Conservation (phyloP, 768 basidiomycete species). For the Russula lepida region DNA sequence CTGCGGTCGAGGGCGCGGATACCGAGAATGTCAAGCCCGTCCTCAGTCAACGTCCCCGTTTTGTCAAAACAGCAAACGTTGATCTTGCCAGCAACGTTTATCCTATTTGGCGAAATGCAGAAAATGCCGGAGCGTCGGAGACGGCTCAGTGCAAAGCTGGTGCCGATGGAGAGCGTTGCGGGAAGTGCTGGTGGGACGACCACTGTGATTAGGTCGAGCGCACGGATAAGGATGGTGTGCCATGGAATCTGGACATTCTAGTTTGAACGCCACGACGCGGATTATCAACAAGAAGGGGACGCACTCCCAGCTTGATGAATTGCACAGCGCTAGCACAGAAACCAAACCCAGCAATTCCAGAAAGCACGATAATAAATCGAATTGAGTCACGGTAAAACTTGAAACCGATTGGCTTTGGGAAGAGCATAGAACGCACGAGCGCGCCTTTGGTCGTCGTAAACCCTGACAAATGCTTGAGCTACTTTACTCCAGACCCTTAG, state of each 20-base stretch:
- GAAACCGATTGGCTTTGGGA: conserved; percentile 97
- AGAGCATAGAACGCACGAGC: conserved; percentile 92
- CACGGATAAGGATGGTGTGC: conserved; percentile 86
- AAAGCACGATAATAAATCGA: conserved; percentile 84
- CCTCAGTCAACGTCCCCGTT: conserved; percentile 96
- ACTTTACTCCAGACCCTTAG: neutral
- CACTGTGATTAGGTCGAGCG: conserved; percentile 91
- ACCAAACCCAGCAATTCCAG: conserved; percentile 83
- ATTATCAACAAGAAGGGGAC: conserved; percentile 23
- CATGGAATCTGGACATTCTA: conserved; percentile 56
- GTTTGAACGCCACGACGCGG: conserved; percentile 10
- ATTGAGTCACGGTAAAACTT: conserved; percentile 95
- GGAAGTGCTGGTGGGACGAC: conserved; percentile 97
- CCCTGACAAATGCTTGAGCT: conserved; percentile 35
- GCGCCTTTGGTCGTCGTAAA: conserved; percentile 98
- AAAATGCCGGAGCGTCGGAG: conserved; percentile 83
- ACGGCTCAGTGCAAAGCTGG: conserved; percentile 86
- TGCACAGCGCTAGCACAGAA: conserved; percentile 89
- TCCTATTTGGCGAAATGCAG: conserved; percentile 92
- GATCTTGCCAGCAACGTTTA: conserved; percentile 93
- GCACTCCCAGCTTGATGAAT: conserved; percentile 82
- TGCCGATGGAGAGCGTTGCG: conserved; percentile 94
- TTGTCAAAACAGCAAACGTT: conserved; percentile 99
- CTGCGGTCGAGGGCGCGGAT: conserved; percentile 70
- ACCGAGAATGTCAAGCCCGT: conserved; percentile 94